A percentile compares a stretch with the other conserved stretches of the same genome.
phyloP scores from a whole-genome alignment of 441 rosid species.

The Gossypium aridum region DNA sequence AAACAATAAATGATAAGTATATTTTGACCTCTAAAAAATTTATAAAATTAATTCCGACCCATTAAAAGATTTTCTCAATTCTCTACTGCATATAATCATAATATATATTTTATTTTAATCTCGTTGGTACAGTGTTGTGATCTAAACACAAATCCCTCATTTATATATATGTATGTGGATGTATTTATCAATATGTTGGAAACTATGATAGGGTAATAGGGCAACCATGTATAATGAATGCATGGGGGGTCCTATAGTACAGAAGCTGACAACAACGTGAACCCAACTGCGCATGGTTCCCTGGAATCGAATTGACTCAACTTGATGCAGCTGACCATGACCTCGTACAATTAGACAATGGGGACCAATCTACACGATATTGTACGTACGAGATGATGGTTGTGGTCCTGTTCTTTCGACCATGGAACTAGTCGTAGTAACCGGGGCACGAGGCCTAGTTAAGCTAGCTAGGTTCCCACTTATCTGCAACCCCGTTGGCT shows the following conservation, averaged over 20 bases:
- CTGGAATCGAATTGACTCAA: background rate
- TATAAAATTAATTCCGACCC: no score
- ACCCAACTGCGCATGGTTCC: background rate
- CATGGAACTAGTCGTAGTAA: background rate
- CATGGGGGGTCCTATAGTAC: background rate
- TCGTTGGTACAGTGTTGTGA: no score
- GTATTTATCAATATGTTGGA: background rate
- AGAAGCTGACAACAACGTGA: constrained; percentile 3
- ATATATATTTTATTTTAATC: no score
- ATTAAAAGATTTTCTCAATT: no score
- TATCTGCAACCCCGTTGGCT: constrained; percentile 25
- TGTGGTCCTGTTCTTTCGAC: constrained; percentile 21
- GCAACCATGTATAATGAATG: background rate
- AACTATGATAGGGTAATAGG: background rate
- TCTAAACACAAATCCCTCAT: background rate
- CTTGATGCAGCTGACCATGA: background rate
- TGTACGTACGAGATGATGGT: background rate
- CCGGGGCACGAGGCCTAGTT: background rate
- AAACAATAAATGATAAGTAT: no score
- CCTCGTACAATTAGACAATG: constrained; percentile 12
- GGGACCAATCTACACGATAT: constrained; percentile 24
- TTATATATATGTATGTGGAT: no score
- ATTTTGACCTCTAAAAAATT: no score
- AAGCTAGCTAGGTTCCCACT: constrained; percentile 23
- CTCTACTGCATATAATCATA: no score